Percentiles rank a stretch among this genome's conserved stretches.
Conservation (phyloP, 2,329 filamentous ascomycete species). For the Calonectria naviculata region DNA sequence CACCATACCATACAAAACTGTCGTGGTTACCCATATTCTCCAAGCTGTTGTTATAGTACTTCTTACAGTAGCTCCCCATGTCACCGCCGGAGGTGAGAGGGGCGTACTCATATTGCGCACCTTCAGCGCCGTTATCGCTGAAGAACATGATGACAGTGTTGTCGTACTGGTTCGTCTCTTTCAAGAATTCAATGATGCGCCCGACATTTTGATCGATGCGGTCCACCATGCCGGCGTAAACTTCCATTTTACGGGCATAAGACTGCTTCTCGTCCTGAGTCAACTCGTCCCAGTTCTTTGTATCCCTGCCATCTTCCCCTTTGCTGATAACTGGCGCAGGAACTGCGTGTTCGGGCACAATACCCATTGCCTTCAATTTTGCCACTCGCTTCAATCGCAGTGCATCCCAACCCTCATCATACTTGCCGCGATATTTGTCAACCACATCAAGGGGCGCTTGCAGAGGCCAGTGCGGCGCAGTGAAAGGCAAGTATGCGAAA, state of each 20-base stretch:
- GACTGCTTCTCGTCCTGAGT: constrained; percentile 55
- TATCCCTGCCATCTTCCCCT: constrained; percentile 47
- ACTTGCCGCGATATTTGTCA: constrained; percentile 66
- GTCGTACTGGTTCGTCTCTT: background rate
- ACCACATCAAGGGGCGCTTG: constrained; percentile 66
- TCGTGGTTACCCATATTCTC: background rate
- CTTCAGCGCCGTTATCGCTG: background rate
- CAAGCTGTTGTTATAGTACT: background rate
- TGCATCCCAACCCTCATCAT: constrained; percentile 68
- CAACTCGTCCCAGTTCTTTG: constrained; percentile 54
- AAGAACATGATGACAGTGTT: background rate
- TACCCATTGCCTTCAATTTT: constrained; percentile 64
- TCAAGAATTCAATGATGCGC: background rate
- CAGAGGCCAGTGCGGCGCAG: constrained; percentile 71
- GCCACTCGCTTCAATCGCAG: constrained; percentile 63
- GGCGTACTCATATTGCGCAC: background rate
- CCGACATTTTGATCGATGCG: constrained; percentile 70
- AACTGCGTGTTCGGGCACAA: constrained; percentile 60
- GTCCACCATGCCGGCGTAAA: constrained; percentile 73
- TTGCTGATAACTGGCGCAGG: constrained; percentile 56
- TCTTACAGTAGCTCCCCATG: background rate
- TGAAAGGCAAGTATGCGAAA: constrained; percentile 52
- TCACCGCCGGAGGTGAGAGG: background rate
- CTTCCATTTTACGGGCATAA: constrained; percentile 67
- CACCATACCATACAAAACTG: background rate